These are phyloP conservation scores for Citrullus amarus DNA, from an alignment of 306 rosid genomes.

Conservation along the genomic window DNA sequence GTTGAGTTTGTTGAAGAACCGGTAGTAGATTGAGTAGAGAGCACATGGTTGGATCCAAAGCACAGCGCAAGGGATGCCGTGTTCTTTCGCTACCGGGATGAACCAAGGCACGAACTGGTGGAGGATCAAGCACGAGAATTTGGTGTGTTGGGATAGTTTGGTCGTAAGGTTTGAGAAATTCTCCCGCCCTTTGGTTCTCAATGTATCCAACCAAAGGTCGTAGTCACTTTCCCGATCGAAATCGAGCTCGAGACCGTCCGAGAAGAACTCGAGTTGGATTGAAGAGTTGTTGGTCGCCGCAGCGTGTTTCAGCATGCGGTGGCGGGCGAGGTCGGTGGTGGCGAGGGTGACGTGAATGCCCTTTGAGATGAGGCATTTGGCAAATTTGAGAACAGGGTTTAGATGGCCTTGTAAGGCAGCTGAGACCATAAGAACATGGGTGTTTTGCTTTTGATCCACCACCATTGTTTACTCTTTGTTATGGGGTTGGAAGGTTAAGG, in stretches of 20 bases:
- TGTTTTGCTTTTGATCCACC: neutral
- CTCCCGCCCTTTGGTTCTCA: slow-evolving; percentile 14
- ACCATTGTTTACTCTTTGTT: neutral
- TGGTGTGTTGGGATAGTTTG: slow-evolving; percentile 2
- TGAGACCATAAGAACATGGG: slow-evolving; percentile 33
- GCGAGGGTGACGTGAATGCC: slow-evolving; percentile 37
- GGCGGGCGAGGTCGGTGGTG: slow-evolving; percentile 21
- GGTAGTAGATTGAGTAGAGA: slow-evolving; percentile 30
- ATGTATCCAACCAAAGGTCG: neutral
- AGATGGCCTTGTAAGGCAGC: slow-evolving; percentile 39
- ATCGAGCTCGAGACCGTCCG: slow-evolving; percentile 35
- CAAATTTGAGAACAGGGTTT: slow-evolving; percentile 39
- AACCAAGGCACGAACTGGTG: slow-evolving; percentile 43
- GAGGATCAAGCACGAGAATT: slow-evolving; percentile 26
- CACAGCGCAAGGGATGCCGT: slow-evolving; percentile 32
- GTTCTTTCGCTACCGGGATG: slow-evolving; percentile 15
- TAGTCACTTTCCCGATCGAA: slow-evolving; percentile 22
- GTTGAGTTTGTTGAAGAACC: slow-evolving; percentile 12
- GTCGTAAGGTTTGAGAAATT: slow-evolving; percentile 26
- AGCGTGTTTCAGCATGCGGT: slow-evolving; percentile 10
- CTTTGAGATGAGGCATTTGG: slow-evolving; percentile 24
- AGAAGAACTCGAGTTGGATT: slow-evolving; percentile 34
- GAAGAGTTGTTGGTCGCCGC: neutral
- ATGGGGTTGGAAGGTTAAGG: too few species aligned
- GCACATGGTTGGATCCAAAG: slow-evolving; percentile 57